Evolutionary conservation across 768 basidiomycete species (phyloP), one percentile per base, ranked within the genome.

Genomic region (Tubosaeta brunneosetosa): DNA sequence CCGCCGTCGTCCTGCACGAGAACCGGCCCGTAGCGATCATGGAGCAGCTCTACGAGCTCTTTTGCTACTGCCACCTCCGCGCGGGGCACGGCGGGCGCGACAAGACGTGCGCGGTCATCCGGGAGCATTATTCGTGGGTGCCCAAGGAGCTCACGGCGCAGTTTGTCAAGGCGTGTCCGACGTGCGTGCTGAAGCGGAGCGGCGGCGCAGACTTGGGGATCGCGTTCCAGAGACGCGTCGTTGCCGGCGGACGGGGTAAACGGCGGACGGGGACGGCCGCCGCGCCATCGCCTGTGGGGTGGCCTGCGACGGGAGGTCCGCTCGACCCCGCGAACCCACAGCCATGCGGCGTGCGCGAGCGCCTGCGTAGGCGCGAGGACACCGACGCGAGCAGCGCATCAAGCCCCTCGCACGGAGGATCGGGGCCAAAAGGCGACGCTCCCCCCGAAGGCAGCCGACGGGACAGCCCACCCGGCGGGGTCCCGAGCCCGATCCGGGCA

Each of bases 81-180:
- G 72, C 78, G 47, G 73, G 77, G 10, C 90, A 92, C 61, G 86
- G 83, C 13, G 90, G 89, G 26, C 81, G 89, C 19, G 91, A 93
- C 69, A 87, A 82, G 73, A 93, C 91, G 0, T 81, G 79, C 51
- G 74, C 77, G 3, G 73, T 82, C 51, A 77, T 91, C 36, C 75
- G 85, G 44, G 72, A 80, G 54, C 78, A 80, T 60, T 93, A 90
- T 66, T 84, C 86, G 9, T 91, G 86, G 84, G 80, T 93, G 26
- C 90, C 91, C 14, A 92, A 91, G 69, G 85, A 88, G 61, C 82
- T 93, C 38, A 80, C 91, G 43, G 81, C 86, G 16, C 80, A 79
- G 53, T 93, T 90, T 63, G 83, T 91, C 68, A 84, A 82, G 67
- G 77, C 77, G 25, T 92, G 91, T 61, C 91, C 89, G 13, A 86